Percentiles rank a stretch among this genome's conserved stretches.
Conservation (phyloP, 1,284 basidiomycete species). For the Irpex rosettiformis region DNA sequence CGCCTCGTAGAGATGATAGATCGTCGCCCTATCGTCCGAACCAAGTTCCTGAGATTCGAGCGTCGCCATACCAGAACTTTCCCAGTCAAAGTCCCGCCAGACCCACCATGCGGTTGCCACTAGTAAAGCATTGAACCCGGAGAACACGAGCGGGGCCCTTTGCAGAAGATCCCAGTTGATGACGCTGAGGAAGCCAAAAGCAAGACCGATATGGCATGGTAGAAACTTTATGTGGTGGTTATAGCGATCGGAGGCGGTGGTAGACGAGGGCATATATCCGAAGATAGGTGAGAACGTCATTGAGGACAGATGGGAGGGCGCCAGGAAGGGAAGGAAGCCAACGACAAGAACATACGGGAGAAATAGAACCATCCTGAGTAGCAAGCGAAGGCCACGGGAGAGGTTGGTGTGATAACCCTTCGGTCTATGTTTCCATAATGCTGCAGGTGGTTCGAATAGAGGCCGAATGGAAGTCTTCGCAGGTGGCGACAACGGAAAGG, state of each 20-base stretch:
- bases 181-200: conserved; percentile 1
- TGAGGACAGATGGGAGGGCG: conserved; percentile 1
- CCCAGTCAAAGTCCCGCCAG: conserved; percentile 1
- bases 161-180: neutral
- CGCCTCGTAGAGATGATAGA: conserved; percentile 6
- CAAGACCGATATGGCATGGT: conserved; percentile 9
- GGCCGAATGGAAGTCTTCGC: neutral
- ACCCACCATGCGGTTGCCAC: neutral
- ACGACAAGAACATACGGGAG: conserved; percentile 5
- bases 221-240: conserved; percentile 1
- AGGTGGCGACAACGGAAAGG: neutral
- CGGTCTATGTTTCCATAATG: neutral
- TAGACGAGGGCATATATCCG: neutral
- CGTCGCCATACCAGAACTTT: neutral
- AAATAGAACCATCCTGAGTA: conserved; percentile 1
- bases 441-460: neutral
- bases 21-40: conserved; percentile 7
- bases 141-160: neutral
- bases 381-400: neutral
- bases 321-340: conserved; percentile 7
- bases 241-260: conserved; percentile 1
- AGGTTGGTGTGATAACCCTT: neutral
- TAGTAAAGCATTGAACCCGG: neutral
- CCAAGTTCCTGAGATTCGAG: neutral
- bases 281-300: conserved; percentile 6